Base-by-base conservation (phyloP, 2,329 filamentous ascomycete genomes). In the Scopulariopsis brevicaulis region DNA sequence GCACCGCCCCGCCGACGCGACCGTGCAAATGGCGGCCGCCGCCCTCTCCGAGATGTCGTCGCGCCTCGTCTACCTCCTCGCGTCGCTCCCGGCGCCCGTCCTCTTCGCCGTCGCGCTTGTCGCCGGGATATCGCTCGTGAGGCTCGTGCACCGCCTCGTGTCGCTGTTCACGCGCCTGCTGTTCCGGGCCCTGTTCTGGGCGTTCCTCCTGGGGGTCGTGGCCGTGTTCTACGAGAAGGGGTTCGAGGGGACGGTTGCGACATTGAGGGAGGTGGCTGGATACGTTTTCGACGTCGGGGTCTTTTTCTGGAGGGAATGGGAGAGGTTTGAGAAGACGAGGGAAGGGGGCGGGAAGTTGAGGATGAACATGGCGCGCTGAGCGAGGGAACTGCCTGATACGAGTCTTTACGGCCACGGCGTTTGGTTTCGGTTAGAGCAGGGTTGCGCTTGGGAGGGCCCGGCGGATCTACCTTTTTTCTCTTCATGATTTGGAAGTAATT, bases 151-250 rank as follows among this genome's bases (percentile, higher is more conserved):
- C 61, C 81, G 89, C 60, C 73, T 90, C 22, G 77, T 96, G 59
- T 74, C 90, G 66, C 95, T 85, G 74, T 90, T 90, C 83, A 81
- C 90, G 56, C 75, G 80, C n/a, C 67, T 96, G 58, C 77, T 78
- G 12, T 69, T 89, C 62, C 73, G 80, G 25, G 63, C 90, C 50
- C 69, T 81, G 1, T 83, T 90, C 62, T 94, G 84, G 83, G 79
- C 78, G 1, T 68, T 74, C 1, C 63, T 92, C 2, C 72, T 78
- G 4, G 75, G 77, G 0, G 50, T 84, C 0, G 76, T 76, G 0
- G 73, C 84, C 20, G 77, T 79, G 60, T 75, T 86, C 3, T 87
- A 79, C 69, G 83, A 85, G 66, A 75, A 89, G 2, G 85, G 90
- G 0, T 68, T 86, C 18, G 81, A 83, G 62, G 82, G 82, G 32